Evolutionary conservation across 495 filamentous ascomycete species (phyloP).

Genomic region (Cercophora newfieldiana): DNA sequence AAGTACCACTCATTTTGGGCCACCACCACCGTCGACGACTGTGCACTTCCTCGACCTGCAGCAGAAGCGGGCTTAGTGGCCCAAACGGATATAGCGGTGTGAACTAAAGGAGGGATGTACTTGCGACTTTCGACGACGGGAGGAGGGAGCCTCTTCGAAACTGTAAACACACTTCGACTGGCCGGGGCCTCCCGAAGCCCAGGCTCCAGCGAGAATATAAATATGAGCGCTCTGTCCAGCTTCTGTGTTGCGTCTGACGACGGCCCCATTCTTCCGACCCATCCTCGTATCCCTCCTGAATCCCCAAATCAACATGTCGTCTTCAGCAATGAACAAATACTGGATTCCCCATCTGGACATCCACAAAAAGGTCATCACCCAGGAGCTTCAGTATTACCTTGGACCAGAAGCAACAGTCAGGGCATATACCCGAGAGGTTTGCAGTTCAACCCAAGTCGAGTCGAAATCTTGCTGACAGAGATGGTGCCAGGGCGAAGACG

Average conservation of each 20-base stretch:
- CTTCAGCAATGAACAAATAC: conserved; percentile 51
- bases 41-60: conserved; percentile 18
- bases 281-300: conserved; percentile 5
- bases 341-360: conserved; percentile 59
- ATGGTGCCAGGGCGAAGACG: conserved; percentile 52
- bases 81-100: conserved; percentile 29
- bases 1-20: conserved; percentile 5
- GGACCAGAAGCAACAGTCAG: conserved; percentile 55
- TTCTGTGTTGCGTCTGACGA: neutral
- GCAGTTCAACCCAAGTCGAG: conserved; percentile 18
- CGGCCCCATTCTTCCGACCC: conserved; percentile 4
- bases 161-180: conserved; percentile 24
- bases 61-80: conserved; percentile 22
- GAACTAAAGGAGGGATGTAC: conserved; percentile 15
- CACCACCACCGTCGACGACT: conserved; percentile 20
- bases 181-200: conserved; percentile 15
- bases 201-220: conserved; percentile 20
- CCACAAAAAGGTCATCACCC: conserved; percentile 58
- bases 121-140: conserved; percentile 12
- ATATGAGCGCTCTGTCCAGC: conserved; percentile 16
- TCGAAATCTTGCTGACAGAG: conserved; percentile 31
- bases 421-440: conserved; percentile 54
- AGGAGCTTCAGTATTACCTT: conserved; percentile 57
- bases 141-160: conserved; percentile 20
- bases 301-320: conserved; percentile 33